A percentile compares a stretch with the other conserved stretches of the same genome.
phyloP scores from a whole-genome alignment of 345 rosid species.

The Firmiana major region DNA sequence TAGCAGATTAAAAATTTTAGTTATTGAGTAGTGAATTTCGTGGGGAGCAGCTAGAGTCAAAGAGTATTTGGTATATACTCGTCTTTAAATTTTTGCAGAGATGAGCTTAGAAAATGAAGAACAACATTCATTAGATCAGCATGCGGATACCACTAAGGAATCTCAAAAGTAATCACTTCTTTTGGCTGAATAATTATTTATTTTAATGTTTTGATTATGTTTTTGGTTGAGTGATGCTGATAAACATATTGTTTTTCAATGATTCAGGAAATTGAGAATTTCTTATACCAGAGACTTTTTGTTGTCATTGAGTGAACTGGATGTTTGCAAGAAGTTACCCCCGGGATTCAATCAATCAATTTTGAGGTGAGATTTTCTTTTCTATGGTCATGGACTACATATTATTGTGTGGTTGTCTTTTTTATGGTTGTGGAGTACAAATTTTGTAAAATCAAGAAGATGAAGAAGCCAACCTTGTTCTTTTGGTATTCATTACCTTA shows the following conservation, averaged over 20 bases:
- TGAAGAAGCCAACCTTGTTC: background rate
- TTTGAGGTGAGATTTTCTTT: conserved; percentile 42
- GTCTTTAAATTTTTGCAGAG: conserved; percentile 20
- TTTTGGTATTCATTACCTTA: conserved; percentile 6
- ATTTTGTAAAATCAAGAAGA: background rate
- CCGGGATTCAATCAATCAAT: conserved; percentile 52
- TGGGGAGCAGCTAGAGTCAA: background rate
- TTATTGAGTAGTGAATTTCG: conserved; percentile 6
- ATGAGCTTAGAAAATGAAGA: conserved; percentile 68
- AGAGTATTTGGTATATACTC: conserved; percentile 2
- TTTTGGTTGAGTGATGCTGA: background rate
- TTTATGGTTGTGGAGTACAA: background rate
- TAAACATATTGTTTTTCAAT: conserved; percentile 13
- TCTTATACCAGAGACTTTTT: conserved; percentile 67
- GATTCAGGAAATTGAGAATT: conserved; percentile 54
- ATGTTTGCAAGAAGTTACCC: conserved; percentile 71
- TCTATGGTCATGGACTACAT: background rate
- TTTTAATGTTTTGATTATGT: background rate
- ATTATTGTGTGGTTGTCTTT: conserved; percentile 32
- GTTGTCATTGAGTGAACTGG: conserved; percentile 63
- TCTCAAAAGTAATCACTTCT: conserved; percentile 34
- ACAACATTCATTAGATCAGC: conserved; percentile 36
- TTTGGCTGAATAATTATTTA: background rate
- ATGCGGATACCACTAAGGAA: conserved; percentile 30
- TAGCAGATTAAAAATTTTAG: conserved; percentile 7